A percentile compares a stretch with the other conserved stretches of the same genome.
Evolutionary conservation across 352 stramenopile genomes (phyloP).

Genomic region (Globisporangium cystogenes): DNA sequence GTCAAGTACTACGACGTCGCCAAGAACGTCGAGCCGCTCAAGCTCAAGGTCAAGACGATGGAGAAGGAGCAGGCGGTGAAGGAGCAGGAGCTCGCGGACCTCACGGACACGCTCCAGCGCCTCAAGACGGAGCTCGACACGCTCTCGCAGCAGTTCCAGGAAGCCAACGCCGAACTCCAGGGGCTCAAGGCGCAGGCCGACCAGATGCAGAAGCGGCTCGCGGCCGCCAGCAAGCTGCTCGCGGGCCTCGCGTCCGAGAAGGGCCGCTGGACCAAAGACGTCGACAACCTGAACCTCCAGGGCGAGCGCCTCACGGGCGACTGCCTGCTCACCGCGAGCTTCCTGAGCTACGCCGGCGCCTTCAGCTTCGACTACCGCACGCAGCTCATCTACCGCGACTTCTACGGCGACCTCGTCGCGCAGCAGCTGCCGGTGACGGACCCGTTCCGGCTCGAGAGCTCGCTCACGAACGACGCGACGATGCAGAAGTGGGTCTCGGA

Average conservation of each 20-base stretch:
- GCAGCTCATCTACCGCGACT: constrained; percentile 87
- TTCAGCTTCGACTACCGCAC: constrained; percentile 90
- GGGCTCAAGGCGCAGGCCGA: constrained; percentile 89
- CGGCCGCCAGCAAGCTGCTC: constrained; percentile 91
- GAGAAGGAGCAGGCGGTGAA: constrained; percentile 92
- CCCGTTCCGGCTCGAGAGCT: constrained; percentile 86
- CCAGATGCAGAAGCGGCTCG: constrained; percentile 93
- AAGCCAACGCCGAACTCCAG: constrained; percentile 90
- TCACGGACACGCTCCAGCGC: constrained; percentile 80
- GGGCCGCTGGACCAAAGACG: constrained; percentile 90
- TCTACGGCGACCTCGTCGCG: constrained; percentile 79
- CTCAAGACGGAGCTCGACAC: constrained; percentile 87
- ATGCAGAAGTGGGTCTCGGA: constrained; percentile 94
- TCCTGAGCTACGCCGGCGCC: constrained; percentile 88
- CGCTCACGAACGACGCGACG: constrained; percentile 91
- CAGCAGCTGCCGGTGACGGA: constrained; percentile 80
- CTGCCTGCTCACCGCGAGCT: constrained; percentile 87
- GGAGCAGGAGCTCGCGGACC: constrained; percentile 81
- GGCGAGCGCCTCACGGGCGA: constrained; percentile 87
- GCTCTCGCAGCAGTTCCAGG: constrained; percentile 89
- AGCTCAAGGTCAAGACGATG: constrained; percentile 90
- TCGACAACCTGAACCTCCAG: constrained; percentile 81
- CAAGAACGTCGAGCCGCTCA: constrained; percentile 92
- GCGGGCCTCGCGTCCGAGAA: constrained; percentile 89
- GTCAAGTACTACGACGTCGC: constrained; percentile 96